phyloP scores from a whole-genome alignment of 306 rosid species.

The Crataegus laevigata region DNA sequence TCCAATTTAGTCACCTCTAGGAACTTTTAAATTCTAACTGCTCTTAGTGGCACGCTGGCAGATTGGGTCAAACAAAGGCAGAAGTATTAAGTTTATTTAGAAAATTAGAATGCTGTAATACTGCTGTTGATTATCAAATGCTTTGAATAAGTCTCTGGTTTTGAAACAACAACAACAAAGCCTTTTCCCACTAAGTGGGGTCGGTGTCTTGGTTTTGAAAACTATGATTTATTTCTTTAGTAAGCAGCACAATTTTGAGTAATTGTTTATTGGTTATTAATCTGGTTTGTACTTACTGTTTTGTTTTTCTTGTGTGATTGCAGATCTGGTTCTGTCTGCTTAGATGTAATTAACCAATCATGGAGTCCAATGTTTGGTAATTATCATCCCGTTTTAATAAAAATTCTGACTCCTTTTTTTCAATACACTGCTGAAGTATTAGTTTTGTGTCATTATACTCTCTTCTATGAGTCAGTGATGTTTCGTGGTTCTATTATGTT shows the following conservation, averaged over 20 bases:
- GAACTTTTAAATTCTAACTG: background rate
- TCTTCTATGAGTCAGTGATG: background rate
- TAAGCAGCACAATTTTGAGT: background rate
- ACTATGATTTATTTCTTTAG: background rate
- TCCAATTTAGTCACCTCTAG: background rate
- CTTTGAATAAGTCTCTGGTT: conserved; percentile 2
- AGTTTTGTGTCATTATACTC: background rate
- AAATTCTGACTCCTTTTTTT: conserved; percentile 6
- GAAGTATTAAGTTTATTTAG: background rate
- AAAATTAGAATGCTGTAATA: background rate
- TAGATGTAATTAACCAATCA: conserved; percentile 95
- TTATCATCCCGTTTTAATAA: conserved; percentile 12
- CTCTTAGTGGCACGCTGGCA: background rate
- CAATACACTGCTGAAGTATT: background rate
- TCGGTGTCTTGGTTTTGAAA: conserved; percentile 2
- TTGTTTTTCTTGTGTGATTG: conserved; percentile 19
- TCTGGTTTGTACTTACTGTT: conserved; percentile 23
- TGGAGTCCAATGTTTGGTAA: conserved; percentile 99
- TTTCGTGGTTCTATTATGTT: background rate
- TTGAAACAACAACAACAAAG: no score
- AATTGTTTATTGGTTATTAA: background rate
- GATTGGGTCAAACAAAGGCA: background rate
- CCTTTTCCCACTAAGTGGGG: no score
- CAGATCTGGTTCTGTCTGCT: conserved; percentile 98
- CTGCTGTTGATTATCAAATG: background rate